Conservation (phyloP, 805 yeast genomes). For the Blastobotrys parvus region DNA sequence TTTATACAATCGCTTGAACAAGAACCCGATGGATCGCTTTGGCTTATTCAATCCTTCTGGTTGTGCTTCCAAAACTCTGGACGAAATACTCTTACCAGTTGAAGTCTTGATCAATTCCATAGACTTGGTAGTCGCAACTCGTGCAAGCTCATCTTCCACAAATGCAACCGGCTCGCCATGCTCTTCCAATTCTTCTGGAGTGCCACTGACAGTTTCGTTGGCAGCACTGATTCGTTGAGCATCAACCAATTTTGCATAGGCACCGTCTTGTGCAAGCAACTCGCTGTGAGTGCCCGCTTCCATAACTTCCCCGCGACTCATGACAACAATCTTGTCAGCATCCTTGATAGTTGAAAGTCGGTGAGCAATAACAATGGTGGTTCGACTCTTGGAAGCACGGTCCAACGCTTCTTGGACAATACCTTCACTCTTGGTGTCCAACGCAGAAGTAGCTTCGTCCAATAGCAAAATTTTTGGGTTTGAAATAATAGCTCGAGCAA, state of each 20-base stretch:
- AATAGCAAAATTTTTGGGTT: constrained; percentile 50
- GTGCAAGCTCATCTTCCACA: constrained; percentile 6
- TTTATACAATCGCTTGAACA: constrained; percentile 15
- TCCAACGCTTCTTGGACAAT: constrained; percentile 35
- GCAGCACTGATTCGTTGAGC: constrained; percentile 26
- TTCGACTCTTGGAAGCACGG: constrained; percentile 29
- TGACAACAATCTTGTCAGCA: constrained; percentile 47
- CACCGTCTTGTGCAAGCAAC: constrained; percentile 25
- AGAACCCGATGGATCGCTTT: constrained; percentile 4
- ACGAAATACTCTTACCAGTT: constrained; percentile 12
- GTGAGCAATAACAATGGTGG: constrained; percentile 54
- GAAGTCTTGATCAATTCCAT: constrained; percentile 5
- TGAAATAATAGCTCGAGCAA: constrained; percentile 60
- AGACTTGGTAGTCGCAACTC: not conserved
- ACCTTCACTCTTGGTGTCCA: constrained; percentile 41
- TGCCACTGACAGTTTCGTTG: constrained; percentile 2
- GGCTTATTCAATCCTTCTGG: not conserved
- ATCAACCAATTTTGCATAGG: constrained; percentile 29
- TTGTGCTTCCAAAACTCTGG: constrained; percentile 11
- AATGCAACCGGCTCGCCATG: constrained; percentile 7
- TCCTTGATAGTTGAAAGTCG: constrained; percentile 48
- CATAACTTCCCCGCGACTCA: constrained; percentile 42
- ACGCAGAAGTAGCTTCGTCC: constrained; percentile 60
- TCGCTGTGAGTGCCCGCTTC: constrained; percentile 37
- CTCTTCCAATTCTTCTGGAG: constrained; percentile 11